A percentile compares a stretch with the other conserved stretches of the same genome.
Conservation (phyloP, 2,329 filamentous ascomycete species). For the Pochonia chlamydosporia region DNA sequence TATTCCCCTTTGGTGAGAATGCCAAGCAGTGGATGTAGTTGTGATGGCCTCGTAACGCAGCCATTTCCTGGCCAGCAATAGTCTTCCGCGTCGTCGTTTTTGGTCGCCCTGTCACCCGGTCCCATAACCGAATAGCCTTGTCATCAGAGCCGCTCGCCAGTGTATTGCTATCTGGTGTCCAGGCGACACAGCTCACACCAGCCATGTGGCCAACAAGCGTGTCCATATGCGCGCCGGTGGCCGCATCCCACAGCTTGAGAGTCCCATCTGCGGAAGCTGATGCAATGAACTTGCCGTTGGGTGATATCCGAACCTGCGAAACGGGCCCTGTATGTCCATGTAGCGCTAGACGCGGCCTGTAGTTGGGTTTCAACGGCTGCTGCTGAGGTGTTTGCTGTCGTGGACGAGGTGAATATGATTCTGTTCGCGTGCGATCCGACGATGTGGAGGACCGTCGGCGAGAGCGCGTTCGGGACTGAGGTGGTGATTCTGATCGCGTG, state of each 20-base stretch:
- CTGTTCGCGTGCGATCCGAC: slow-evolving; percentile 21
- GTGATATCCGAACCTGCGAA: slow-evolving; percentile 83
- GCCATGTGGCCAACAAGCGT: slow-evolving; percentile 91
- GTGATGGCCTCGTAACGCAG: slow-evolving; percentile 76
- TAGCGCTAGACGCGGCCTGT: slow-evolving; percentile 64
- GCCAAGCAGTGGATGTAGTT: slow-evolving; percentile 94
- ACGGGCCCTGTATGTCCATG: slow-evolving; percentile 74
- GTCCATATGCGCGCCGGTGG: slow-evolving; percentile 72
- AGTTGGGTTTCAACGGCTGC: slow-evolving; percentile 57
- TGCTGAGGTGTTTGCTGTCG: slow-evolving; percentile 30
- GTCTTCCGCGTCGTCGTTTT: slow-evolving; percentile 39
- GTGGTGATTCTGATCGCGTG: slow-evolving; percentile 31
- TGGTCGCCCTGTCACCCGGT: slow-evolving; percentile 57
- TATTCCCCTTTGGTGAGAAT: slow-evolving; percentile 97
- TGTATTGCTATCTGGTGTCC: slow-evolving; percentile 83
- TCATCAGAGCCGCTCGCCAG: slow-evolving; percentile 92
- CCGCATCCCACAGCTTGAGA: slow-evolving; percentile 84
- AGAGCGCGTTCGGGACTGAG: slow-evolving; percentile 26
- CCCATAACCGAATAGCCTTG: slow-evolving; percentile 93
- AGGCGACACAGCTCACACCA: slow-evolving; percentile 87
- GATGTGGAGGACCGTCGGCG: slow-evolving; percentile 23
- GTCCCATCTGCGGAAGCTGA: slow-evolving; percentile 86
- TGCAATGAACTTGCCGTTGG: slow-evolving; percentile 83
- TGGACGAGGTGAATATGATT: slow-evolving; percentile 9
- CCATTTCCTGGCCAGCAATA: slow-evolving; percentile 34